Base-by-base conservation (phyloP, 768 basidiomycete species). In the Suillus tomentosus region DNA sequence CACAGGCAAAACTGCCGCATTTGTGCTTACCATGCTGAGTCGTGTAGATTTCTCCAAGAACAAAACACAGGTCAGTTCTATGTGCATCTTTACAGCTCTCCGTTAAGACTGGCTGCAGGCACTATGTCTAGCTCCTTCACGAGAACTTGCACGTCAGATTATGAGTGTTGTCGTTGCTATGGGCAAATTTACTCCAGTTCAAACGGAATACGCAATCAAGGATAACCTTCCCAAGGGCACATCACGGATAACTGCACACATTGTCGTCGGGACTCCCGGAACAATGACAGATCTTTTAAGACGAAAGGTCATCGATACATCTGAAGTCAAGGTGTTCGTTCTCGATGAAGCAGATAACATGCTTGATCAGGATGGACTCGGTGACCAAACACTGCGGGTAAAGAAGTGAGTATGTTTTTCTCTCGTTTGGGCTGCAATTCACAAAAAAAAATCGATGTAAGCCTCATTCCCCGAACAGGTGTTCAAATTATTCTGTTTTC, bases 331-430 rank as follows among this genome's bases (percentile, higher is more conserved):
- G 72, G 92, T 96, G 3, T 94, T 99, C 63, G 96, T 99, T 4
- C 82, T 99, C 9, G 97, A 99, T 72, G 97, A 99, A 78, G 97
- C 97, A 45, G 97, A 99, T 78, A 97, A 98, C 78, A 99, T 99
- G 96, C 81, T 99, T 69, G 95, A 96, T 73, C 88, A 94, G 71
- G 94, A 95, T 74, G 92, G 93, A 22, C 79, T 99, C 59, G 94
- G 95, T 13, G 96, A 99, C 67, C 96, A 99, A 77, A 96, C 93
- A 0, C 78, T 96, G 54, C 84, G 89, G 60, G 94, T 98, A 54
- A 98, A 97, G 79, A 96, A 96, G 96, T 98, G 70, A 62, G 86
- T 74, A 34, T 9, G 50, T 53, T 37, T 31, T 50, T 34, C 9
- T 43, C 53, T 31, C 17, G 31, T 47, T 57, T 53, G 24, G n/a